A percentile compares a stretch with the other conserved stretches of the same genome.
Evolutionary conservation across 2,329 filamentous ascomycete genomes (phyloP).

Genomic region (Fusarium vanettenii): DNA sequence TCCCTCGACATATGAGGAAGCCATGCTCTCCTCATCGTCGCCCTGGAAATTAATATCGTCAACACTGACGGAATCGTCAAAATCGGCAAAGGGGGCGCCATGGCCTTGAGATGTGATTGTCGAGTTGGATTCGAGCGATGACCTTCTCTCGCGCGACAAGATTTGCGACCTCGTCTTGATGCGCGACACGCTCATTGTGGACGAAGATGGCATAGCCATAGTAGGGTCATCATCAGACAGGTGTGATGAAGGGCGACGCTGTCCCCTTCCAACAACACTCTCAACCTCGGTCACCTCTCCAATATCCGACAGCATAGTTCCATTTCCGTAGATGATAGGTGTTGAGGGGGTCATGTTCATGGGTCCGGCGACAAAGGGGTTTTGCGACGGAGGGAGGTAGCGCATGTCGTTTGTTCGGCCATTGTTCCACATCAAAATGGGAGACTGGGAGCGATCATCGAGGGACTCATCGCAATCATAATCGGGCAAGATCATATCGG

Average conservation of each 20-base stretch:
- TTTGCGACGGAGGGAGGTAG: conserved; percentile 54
- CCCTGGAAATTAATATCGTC: conserved; percentile 75
- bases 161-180: conserved; percentile 59
- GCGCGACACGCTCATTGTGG: conserved; percentile 56
- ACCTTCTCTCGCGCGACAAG: conserved; percentile 60
- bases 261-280: conserved; percentile 58
- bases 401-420: conserved; percentile 51
- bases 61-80: conserved; percentile 71
- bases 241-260: conserved; percentile 52
- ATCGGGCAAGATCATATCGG: conserved; percentile 92
- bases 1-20: conserved; percentile 66
- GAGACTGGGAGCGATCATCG: conserved; percentile 62
- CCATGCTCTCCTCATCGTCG: conserved; percentile 75
- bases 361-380: conserved; percentile 55
- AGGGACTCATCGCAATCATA: conserved; percentile 69
- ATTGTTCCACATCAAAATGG: conserved; percentile 65
- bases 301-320: conserved; percentile 76
- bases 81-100: conserved; percentile 65
- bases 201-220: conserved; percentile 57
- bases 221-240: conserved; percentile 51
- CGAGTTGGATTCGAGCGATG: conserved; percentile 70
- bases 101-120: conserved; percentile 67
- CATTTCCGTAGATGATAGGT: conserved; percentile 76
- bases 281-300: conserved; percentile 67
- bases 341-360: conserved; percentile 62